Conservation (phyloP, 192 early-diverging fungal genomes). For the Haplosporangium gracile region DNA sequence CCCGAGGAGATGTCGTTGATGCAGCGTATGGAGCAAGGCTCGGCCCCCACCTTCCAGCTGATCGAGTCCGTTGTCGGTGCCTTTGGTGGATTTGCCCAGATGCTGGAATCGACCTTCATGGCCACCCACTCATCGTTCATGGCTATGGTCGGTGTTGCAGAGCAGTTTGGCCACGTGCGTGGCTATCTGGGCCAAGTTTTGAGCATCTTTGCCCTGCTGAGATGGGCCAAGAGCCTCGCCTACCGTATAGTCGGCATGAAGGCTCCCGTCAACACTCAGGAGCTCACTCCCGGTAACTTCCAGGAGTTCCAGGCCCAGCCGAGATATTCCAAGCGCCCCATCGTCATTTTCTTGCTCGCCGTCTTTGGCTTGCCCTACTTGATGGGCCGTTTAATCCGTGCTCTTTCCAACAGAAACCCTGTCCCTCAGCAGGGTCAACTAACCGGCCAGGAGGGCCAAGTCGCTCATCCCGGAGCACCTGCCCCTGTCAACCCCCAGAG, state of each 20-base stretch:
- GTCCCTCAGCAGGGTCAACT: constrained; percentile 54
- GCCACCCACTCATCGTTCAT: constrained; percentile 94
- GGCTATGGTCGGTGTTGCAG: constrained; percentile 98
- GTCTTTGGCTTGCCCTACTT: constrained; percentile 93
- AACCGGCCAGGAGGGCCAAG: constrained; percentile 38
- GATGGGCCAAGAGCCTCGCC: constrained; percentile 74
- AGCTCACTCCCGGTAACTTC: constrained; percentile 82
- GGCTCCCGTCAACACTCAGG: constrained; percentile 75
- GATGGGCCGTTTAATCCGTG: constrained; percentile 89
- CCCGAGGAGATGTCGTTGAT: constrained; percentile 79
- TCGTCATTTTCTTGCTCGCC: constrained; percentile 87
- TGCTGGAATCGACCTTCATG: constrained; percentile 98
- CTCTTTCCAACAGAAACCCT: constrained; percentile 68
- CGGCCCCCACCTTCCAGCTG: constrained; percentile 91
- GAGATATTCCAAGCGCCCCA: constrained; percentile 70
- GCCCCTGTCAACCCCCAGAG: constrained; percentile 59
- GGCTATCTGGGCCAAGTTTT: constrained; percentile 88
- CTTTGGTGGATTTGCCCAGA: constrained; percentile 97
- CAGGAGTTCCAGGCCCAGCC: constrained; percentile 78
- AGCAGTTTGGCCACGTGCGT: constrained; percentile 95
- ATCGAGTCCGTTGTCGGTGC: constrained; percentile 95
- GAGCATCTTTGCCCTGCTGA: constrained; percentile 82
- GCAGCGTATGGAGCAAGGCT: constrained; percentile 91
- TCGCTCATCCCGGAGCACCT: constrained; percentile 14
- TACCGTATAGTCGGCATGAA: constrained; percentile 76